Evolutionary conservation across 306 rosid species (phyloP).

Genomic region (Prunus fruticosa): DNA sequence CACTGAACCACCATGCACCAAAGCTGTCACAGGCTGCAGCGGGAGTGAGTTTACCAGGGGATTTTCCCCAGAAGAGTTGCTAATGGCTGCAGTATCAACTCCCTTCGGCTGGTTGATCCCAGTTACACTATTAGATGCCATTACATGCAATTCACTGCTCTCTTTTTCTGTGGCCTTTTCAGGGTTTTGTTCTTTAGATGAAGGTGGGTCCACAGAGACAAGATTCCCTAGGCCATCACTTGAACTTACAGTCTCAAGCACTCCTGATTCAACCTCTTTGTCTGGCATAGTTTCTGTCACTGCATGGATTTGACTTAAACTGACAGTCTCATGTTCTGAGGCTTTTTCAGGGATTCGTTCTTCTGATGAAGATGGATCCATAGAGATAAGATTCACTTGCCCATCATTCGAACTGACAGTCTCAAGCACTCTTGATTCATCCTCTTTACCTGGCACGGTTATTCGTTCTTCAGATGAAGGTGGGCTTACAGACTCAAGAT

Average conservation of each 20-base stretch:
- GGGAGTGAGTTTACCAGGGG: constrained; percentile 23
- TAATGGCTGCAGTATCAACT: constrained; percentile 19
- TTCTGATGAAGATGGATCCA: constrained; percentile 22
- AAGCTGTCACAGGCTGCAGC: constrained; percentile 19
- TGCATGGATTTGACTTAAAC: neutral
- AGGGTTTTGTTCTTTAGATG: constrained; percentile 30
- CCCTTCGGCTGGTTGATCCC: constrained; percentile 36
- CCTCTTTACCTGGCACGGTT: constrained; percentile 25
- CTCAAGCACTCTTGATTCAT: constrained; percentile 13
- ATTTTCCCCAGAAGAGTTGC: constrained; percentile 30
- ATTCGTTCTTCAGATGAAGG: neutral
- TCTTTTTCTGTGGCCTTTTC: constrained; percentile 16
- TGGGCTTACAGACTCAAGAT: constrained; percentile 3
- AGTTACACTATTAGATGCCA: constrained; percentile 27
- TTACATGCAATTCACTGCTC: constrained; percentile 17
- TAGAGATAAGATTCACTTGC: constrained; percentile 13
- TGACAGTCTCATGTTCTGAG: neutral
- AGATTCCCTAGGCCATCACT: no score
- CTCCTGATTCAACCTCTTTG: constrained; percentile 21
- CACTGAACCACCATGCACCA: constrained; percentile 12
- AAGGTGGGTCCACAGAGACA: constrained; percentile 5
- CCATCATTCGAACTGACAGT: constrained; percentile 14
- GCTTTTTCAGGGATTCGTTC: constrained; percentile 27
- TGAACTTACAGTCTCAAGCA: constrained; percentile 11
- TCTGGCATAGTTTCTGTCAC: neutral